Evolutionary conservation across 495 filamentous ascomycete genomes (phyloP).

Genomic region (Apodospora peruviana): DNA sequence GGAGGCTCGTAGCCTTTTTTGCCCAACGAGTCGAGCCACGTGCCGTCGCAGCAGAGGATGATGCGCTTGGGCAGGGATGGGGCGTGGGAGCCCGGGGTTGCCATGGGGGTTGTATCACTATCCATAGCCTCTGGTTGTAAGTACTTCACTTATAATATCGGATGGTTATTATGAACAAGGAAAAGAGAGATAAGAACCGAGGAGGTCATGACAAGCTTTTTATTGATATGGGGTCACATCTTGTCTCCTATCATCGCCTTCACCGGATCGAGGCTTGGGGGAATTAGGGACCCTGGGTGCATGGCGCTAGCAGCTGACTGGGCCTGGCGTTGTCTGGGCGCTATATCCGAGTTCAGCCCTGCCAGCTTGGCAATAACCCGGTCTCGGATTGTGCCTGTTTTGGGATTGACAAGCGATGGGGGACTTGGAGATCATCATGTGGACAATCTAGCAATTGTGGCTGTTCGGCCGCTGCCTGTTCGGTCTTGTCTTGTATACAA

Average conservation of each 20-base stretch:
- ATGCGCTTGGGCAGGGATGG: conserved; percentile 17
- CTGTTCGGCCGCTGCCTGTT: neutral
- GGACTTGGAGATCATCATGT: neutral
- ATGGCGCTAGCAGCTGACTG: neutral
- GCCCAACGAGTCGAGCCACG: conserved; percentile 34
- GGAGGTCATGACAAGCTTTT: neutral
- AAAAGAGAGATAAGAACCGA: neutral
- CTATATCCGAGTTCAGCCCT: neutral
- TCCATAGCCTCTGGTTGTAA: neutral
- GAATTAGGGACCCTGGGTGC: neutral
- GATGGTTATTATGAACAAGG: neutral
- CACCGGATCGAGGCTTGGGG: neutral
- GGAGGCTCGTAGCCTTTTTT: conserved; percentile 28
- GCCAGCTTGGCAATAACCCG: neutral
- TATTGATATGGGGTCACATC: neutral
- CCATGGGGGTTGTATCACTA: neutral
- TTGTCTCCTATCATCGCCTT: neutral
- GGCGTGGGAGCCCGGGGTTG: neutral
- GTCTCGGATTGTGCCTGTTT: neutral
- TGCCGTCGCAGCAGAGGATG: conserved; percentile 31
- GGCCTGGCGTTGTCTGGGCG: neutral
- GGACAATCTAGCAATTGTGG: neutral
- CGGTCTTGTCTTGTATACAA: too few relatives aligned
- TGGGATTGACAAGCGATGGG: neutral
- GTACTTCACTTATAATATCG: neutral